Conservation (phyloP, 148 eudicot species). For the Silene uniflora region DNA sequence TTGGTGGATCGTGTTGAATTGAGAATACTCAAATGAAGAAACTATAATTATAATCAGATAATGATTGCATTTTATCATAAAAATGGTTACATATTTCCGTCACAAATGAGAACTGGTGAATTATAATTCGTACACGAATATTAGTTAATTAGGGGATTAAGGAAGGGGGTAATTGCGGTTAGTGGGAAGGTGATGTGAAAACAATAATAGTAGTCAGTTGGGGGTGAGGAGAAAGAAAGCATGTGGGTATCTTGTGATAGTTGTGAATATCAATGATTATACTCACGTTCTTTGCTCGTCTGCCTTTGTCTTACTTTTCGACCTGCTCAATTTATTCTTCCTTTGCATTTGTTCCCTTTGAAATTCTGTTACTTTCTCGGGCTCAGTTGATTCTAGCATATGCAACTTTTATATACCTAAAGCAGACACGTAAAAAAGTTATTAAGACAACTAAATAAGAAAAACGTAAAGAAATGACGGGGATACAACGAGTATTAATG, state of each 20-base stretch:
- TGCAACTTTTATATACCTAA: too few relatives aligned
- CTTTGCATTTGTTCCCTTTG: constrained; percentile 1
- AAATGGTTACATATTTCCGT: not conserved
- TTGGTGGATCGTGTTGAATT: constrained; percentile 24
- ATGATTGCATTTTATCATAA: too few relatives aligned
- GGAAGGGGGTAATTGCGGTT: not conserved
- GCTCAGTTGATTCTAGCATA: too few relatives aligned
- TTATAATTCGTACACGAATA: not conserved
- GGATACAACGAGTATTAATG: too few relatives aligned
- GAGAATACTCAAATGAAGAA: not conserved
- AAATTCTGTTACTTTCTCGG: not conserved
- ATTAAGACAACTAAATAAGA: too few relatives aligned
- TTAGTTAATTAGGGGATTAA: not conserved
- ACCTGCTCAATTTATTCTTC: constrained; percentile 9
- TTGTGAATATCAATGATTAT: constrained; percentile 27
- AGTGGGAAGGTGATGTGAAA: not conserved
- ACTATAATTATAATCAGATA: too few relatives aligned
- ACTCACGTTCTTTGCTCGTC: constrained; percentile 29
- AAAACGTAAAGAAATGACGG: too few relatives aligned
- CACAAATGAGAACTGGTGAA: not conserved
- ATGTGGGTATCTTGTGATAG: constrained; percentile 31
- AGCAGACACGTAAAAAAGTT: too few relatives aligned
- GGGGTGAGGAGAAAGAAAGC: constrained; percentile 1
- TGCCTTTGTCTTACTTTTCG: constrained; percentile 10
- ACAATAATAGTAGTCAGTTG: not conserved